phyloP scores from a whole-genome alignment of 2,329 filamentous ascomycete genomes.

The Trichophyton schoenleinii region DNA sequence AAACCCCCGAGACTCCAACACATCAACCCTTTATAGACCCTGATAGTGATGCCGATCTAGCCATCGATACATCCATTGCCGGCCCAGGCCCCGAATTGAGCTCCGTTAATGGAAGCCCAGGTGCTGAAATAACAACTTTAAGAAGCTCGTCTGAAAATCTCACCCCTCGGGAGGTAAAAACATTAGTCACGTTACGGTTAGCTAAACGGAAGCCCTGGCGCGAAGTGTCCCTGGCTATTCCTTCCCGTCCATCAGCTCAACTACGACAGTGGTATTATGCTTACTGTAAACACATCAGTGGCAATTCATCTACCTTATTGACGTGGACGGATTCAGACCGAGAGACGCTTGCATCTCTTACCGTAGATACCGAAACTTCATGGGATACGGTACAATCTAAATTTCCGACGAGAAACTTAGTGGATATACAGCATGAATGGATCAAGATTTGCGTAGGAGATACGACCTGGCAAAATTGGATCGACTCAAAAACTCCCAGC shows the following conservation, averaged over 20 bases:
- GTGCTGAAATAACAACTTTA: not conserved
- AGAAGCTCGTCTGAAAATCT: not conserved
- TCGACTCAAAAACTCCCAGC: not conserved
- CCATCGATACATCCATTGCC: not conserved
- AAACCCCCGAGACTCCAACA: not conserved
- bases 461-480: not conserved
- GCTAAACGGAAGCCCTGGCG: constrained; percentile 10
- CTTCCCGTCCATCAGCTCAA: constrained; percentile 3
- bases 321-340: constrained; percentile 3
- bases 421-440: constrained; percentile 12
- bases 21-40: not conserved
- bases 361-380: not conserved
- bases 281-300: not conserved
- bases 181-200: constrained; percentile 7
- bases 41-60: not conserved
- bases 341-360: constrained; percentile 1
- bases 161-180: constrained; percentile 9
- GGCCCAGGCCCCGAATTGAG: not conserved
- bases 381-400: constrained; percentile 9
- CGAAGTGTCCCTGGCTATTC: constrained; percentile 8
- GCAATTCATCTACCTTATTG: not conserved
- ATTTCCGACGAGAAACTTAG: constrained; percentile 8
- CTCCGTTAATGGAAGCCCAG: not conserved
- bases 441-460: constrained; percentile 6
- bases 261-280: constrained; percentile 13